Evolutionary conservation across 164 flowering plant species (phyloP).

Genomic region (Saururus chinensis): DNA sequence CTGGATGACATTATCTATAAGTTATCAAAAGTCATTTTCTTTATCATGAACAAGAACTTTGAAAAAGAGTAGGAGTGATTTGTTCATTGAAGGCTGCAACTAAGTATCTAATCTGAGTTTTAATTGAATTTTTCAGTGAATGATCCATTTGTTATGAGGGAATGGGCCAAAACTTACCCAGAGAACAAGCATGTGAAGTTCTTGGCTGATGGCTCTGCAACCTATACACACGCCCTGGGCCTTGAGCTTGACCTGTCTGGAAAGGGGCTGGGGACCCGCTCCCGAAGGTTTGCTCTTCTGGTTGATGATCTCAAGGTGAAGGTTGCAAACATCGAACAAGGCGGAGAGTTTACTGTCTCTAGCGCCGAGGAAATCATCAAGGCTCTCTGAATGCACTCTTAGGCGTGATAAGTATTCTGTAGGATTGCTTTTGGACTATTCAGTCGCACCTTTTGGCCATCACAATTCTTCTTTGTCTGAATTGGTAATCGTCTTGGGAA

Average conservation of each 20-base stretch:
- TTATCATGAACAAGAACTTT: too few relatives aligned
- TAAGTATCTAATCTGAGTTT: too few relatives aligned
- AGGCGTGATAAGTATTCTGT: neutral
- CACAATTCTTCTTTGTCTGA: too few relatives aligned
- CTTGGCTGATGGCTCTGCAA: conserved; percentile 78
- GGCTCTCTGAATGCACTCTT: conserved; percentile 35
- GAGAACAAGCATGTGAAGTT: conserved; percentile 83
- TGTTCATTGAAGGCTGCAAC: too few relatives aligned
- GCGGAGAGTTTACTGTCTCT: conserved; percentile 76
- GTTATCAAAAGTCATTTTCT: too few relatives aligned
- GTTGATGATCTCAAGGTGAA: conserved; percentile 78
- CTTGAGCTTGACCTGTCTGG: conserved; percentile 84
- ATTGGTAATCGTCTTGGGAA: too few relatives aligned
- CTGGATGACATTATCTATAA: too few relatives aligned
- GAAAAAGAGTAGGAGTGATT: too few relatives aligned
- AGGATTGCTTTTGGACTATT: neutral
- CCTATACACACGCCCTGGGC: conserved; percentile 74
- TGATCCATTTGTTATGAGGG: conserved; percentile 97
- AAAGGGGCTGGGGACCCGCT: conserved; percentile 76
- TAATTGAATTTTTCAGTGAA: conserved; percentile 42
- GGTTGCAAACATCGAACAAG: conserved; percentile 66
- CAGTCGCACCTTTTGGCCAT: too few relatives aligned
- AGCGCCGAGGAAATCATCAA: conserved; percentile 81
- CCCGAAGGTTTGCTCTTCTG: conserved; percentile 70
- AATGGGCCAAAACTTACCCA: conserved; percentile 77